These are phyloP conservation scores for Mortierella sp. DNA, from an alignment of 371 early-diverging fungal species.

Conservation along the genomic window DNA sequence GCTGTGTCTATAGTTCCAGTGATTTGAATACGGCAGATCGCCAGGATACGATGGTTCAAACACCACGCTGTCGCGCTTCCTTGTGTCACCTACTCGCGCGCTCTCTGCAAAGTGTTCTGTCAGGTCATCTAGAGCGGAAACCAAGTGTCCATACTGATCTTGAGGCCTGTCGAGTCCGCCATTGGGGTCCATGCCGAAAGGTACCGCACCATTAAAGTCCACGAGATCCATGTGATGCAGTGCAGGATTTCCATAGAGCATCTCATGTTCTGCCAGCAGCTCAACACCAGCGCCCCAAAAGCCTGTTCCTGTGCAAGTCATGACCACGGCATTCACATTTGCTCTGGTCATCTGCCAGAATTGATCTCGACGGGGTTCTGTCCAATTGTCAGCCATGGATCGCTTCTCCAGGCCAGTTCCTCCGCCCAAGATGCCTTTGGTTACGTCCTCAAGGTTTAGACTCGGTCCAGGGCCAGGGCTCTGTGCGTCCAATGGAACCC, in stretches of 20 bases:
- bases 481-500: constrained; percentile 41
- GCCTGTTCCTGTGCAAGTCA: constrained; percentile 40
- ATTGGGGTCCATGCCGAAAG: constrained; percentile 12
- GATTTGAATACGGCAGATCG: constrained; percentile 20
- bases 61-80: constrained; percentile 22
- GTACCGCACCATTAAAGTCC: constrained; percentile 19
- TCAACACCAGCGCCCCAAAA: constrained; percentile 46
- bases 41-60: background rate
- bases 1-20: constrained; percentile 32
- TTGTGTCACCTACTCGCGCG: constrained; percentile 26
- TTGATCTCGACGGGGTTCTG: constrained; percentile 33
- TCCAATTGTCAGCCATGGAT: constrained; percentile 26
- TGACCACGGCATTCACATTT: constrained; percentile 47
- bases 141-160: constrained; percentile 48
- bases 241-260: constrained; percentile 22
- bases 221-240: constrained; percentile 28
- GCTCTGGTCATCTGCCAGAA: constrained; percentile 52
- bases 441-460: constrained; percentile 50
- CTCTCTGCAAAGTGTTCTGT: constrained; percentile 54
- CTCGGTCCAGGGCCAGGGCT: constrained; percentile 32
- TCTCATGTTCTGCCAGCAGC: constrained; percentile 37
- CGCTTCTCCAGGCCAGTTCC: constrained; percentile 48
- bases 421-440: constrained; percentile 49
- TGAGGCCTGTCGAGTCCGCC: constrained; percentile 26
- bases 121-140: constrained; percentile 48